Evolutionary conservation across 1,284 basidiomycete genomes (phyloP).

Genomic region (Veloboletus limbatus): DNA sequence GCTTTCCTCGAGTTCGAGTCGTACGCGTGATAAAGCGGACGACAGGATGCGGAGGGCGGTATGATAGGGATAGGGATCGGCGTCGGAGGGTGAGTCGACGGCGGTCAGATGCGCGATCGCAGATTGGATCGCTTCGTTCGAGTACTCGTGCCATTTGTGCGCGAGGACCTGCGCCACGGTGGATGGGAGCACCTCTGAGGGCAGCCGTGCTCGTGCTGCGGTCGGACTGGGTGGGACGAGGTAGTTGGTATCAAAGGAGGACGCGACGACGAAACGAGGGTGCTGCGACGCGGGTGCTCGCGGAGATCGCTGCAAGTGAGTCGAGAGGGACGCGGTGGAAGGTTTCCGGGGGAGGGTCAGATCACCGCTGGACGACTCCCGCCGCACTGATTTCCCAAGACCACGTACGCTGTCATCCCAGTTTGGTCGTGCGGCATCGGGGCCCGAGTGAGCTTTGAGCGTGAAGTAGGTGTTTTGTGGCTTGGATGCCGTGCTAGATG

Average conservation of each 20-base stretch:
- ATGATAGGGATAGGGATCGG: constrained; percentile 58
- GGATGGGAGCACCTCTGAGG: constrained; percentile 25
- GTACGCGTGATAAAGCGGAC: constrained; percentile 53
- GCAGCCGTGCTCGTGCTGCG: constrained; percentile 14
- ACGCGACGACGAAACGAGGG: constrained; percentile 59
- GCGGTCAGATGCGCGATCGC: constrained; percentile 49
- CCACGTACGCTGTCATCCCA: constrained; percentile 66
- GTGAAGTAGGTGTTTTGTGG: constrained; percentile 63
- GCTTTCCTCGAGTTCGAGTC: constrained; percentile 61
- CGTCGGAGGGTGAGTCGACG: constrained; percentile 44
- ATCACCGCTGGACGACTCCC: constrained; percentile 26
- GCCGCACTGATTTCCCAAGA: constrained; percentile 43
- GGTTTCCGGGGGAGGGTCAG: constrained; percentile 19
- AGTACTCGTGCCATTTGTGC: constrained; percentile 68
- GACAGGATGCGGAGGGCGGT: constrained; percentile 67
- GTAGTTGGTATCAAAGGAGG: constrained; percentile 37
- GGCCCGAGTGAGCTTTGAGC: no score
- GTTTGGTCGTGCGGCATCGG: no score
- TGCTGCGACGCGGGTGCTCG: constrained; percentile 20
- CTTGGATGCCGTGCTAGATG: no score
- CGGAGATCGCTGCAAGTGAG: constrained; percentile 36
- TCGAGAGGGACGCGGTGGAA: constrained; percentile 37
- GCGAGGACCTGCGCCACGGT: constrained; percentile 49
- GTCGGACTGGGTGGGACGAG: constrained; percentile 25
- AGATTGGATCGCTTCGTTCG: constrained; percentile 65